Evolutionary conservation across 139 green algal species (phyloP).

Genomic region (Yamagishiella unicocca): DNA sequence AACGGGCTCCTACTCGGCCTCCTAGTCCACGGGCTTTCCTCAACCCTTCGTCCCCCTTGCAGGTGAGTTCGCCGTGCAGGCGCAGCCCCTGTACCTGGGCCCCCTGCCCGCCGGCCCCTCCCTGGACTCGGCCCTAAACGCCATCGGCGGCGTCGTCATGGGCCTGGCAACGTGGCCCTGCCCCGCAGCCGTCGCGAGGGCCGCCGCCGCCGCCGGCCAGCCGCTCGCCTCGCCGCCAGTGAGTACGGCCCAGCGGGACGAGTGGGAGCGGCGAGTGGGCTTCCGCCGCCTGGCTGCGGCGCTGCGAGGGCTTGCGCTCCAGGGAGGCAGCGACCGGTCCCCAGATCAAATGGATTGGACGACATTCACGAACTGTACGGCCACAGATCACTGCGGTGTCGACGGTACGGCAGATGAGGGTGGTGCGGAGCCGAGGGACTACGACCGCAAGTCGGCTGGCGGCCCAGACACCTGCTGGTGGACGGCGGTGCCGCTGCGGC

Average conservation of each 20-base stretch:
- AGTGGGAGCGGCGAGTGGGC: not conserved
- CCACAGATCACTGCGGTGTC: not conserved
- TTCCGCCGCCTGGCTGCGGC: conserved; percentile 1
- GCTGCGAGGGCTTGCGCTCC: not conserved
- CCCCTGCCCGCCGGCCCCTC: not conserved
- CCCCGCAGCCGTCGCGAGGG: not conserved
- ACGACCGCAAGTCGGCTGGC: not conserved
- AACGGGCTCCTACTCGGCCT: too few relatives aligned
- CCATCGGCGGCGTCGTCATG: not conserved
- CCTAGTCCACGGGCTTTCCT: too few relatives aligned
- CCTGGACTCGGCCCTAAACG: not conserved
- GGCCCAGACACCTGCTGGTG: not conserved
- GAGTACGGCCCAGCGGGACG: not conserved
- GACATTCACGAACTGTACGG: too few relatives aligned
- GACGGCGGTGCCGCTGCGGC: not conserved
- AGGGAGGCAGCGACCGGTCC: not conserved
- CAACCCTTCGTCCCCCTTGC: not conserved
- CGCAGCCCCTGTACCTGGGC: not conserved
- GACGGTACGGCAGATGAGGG: not conserved
- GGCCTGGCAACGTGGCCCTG: not conserved
- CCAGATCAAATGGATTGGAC: too few relatives aligned
- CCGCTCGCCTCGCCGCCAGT: not conserved
- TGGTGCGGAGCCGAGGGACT: too few relatives aligned
- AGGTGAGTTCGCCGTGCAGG: not conserved
- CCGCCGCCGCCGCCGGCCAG: not conserved